These are phyloP conservation scores for Noccaea bulbosa DNA, from an alignment of 345 rosid species.

Conservation along the genomic window DNA sequence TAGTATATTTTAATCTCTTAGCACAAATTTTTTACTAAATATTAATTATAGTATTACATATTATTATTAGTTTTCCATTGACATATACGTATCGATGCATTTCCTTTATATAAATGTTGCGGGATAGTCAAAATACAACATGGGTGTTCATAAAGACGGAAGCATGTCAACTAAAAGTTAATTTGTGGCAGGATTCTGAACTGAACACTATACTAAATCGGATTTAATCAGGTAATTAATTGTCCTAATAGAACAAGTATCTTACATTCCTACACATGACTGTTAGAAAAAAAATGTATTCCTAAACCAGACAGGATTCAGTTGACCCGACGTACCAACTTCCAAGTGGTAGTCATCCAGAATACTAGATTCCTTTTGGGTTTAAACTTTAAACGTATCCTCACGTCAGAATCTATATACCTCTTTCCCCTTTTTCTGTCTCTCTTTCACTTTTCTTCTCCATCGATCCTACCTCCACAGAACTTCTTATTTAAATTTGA, in stretches of 20 bases:
- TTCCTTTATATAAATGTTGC: too few relatives aligned
- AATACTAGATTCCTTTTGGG: conserved; percentile 2
- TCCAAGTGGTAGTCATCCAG: conserved; percentile 23
- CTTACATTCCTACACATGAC: too few relatives aligned
- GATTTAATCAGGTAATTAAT: neutral
- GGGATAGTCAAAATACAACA: neutral
- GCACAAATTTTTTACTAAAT: too few relatives aligned
- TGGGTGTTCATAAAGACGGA: neutral
- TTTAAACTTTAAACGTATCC: neutral
- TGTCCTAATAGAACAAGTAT: conserved; percentile 12
- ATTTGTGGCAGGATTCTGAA: conserved; percentile 2
- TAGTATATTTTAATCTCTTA: too few relatives aligned
- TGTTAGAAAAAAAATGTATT: neutral
- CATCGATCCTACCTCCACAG: conserved; percentile 28
- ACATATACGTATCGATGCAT: too few relatives aligned
- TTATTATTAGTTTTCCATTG: too few relatives aligned
- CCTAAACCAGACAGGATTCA: conserved; percentile 24
- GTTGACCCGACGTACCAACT: conserved; percentile 32
- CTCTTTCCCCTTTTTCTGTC: conserved; percentile 29
- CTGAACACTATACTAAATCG: neutral
- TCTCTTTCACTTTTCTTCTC: conserved; percentile 39
- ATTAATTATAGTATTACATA: too few relatives aligned
- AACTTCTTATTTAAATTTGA: conserved; percentile 24
- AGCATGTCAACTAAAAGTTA: conserved; percentile 7
- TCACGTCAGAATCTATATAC: conserved; percentile 42